These are phyloP conservation scores for Trypanosoma theileri DNA, from an alignment of 208 protist genomes.

Conservation along the genomic window DNA sequence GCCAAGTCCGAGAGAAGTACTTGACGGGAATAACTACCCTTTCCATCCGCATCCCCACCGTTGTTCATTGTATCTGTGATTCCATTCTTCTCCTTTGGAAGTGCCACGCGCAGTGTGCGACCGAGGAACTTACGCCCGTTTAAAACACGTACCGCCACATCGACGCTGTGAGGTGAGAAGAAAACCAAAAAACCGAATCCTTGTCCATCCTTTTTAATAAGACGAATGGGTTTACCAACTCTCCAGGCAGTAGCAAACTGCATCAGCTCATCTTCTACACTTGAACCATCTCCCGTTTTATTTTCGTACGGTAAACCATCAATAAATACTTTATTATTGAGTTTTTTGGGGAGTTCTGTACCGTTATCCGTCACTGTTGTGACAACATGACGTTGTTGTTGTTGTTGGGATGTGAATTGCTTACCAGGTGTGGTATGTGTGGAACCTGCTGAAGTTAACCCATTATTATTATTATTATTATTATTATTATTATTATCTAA, in stretches of 20 bases:
- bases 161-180: constrained; percentile 83
- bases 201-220: constrained; percentile 89
- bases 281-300: constrained; percentile 45
- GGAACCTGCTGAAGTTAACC: not conserved
- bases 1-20: constrained; percentile 84
- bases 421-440: constrained; percentile 3
- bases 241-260: constrained; percentile 85
- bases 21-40: constrained; percentile 79
- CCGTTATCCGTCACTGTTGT: constrained; percentile 71
- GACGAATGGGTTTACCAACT: constrained; percentile 78
- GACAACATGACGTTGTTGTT: constrained; percentile 30
- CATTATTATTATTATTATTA: constrained; percentile 2
- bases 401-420: not conserved
- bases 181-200: constrained; percentile 91
- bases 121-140: constrained; percentile 90
- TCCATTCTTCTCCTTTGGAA: constrained; percentile 74
- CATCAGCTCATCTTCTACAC: constrained; percentile 80
- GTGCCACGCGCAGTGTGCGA: constrained; percentile 81
- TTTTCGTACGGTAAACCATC: constrained; percentile 87
- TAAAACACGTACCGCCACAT: constrained; percentile 79
- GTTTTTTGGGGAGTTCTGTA: constrained; percentile 75
- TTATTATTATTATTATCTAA: constrained; percentile 5
- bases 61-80: constrained; percentile 36
- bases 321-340: constrained; percentile 91
- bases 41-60: constrained; percentile 56